These are phyloP conservation scores for Monilinia polystroma DNA, from an alignment of 2,329 filamentous ascomycete species.

Conservation along the genomic window DNA sequence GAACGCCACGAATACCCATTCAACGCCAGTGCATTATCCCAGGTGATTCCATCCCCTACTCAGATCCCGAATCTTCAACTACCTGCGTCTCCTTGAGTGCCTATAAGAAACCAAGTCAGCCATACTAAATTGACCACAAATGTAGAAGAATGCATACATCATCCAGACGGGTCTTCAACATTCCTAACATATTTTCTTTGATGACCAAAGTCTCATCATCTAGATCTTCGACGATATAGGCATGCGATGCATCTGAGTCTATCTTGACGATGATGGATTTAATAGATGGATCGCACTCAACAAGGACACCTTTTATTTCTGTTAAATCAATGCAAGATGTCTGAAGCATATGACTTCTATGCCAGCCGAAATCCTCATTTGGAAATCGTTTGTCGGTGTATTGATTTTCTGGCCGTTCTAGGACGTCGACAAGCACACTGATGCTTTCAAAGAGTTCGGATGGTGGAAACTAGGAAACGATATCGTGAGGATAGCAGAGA, in stretches of 20 bases:
- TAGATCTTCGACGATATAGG: constrained; percentile 76
- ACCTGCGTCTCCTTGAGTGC: constrained; percentile 40
- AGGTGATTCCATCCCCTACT: not conserved
- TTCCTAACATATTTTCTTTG: constrained; percentile 68
- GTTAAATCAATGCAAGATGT: not conserved
- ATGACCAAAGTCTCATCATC: constrained; percentile 75
- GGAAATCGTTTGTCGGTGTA: constrained; percentile 1
- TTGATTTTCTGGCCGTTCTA: not conserved
- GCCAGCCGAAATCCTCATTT: not conserved
- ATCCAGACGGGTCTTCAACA: constrained; percentile 68
- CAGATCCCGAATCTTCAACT: constrained; percentile 23
- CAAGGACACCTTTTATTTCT: constrained; percentile 58
- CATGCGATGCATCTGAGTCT: constrained; percentile 62
- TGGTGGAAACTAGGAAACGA: not conserved
- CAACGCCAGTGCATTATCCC: not conserved
- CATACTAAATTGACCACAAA: not conserved
- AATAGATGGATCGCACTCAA: constrained; percentile 83
- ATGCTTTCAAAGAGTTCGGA: not conserved
- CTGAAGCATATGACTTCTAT: no score
- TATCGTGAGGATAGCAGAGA: not conserved
- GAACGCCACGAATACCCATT: not conserved
- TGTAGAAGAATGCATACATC: constrained; percentile 50
- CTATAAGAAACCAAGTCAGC: constrained; percentile 28
- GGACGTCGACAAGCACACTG: not conserved
- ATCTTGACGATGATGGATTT: constrained; percentile 82